Evolutionary conservation across 345 rosid genomes (phyloP), one percentile per base, ranked within the genome.

Genomic region (Syzygium aqueum): DNA sequence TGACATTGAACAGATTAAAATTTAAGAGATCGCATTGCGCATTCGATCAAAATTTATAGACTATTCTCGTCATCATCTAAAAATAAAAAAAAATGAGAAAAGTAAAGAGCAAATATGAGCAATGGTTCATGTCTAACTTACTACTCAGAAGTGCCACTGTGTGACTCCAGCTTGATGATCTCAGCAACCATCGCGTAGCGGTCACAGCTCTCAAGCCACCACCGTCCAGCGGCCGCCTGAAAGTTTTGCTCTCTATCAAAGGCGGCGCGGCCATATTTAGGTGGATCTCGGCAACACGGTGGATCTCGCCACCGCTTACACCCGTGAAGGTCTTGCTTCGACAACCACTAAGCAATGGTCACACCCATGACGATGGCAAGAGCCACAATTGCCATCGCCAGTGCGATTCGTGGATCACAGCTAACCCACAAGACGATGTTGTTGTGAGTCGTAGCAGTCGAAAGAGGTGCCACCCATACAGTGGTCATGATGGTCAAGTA

Each of bases 231-330:
- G 67, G 67, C 33, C 67, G 17, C 30, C 67, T 59, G 11, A 27
- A 59, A 13, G 30, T 28, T 61, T 61, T 5, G 33, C 8, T 5
- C 67, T n/a, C 67, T 12, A 61, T 5, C 33, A 27, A 27, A 59
- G 13, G 30, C 30, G 30, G 12, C 0, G 67, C 0, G 17, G 4
- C 67, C 67, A 61, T 1, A 61, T 1, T 7, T n/a, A 0, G 67
- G 0, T 61, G 67, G 33, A 61, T 61, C 67, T 61, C 7, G 33
- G n/a, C 33, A 6, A 43, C 46, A 43, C 46, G 46, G 46, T 43
- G 46, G 7, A 43, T 43, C 46, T 43, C 5, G 46, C 46, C 7
- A 43, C 46, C 46, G 46, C 46, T 43, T 43, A 43, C 46, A 43
- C 46, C 46, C 46, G 46, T 1, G 46, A 6, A 43, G 46, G 73